Evolutionary conservation across 371 early-diverging fungal genomes (phyloP).

Genomic region (Rhizomucor miehei): DNA sequence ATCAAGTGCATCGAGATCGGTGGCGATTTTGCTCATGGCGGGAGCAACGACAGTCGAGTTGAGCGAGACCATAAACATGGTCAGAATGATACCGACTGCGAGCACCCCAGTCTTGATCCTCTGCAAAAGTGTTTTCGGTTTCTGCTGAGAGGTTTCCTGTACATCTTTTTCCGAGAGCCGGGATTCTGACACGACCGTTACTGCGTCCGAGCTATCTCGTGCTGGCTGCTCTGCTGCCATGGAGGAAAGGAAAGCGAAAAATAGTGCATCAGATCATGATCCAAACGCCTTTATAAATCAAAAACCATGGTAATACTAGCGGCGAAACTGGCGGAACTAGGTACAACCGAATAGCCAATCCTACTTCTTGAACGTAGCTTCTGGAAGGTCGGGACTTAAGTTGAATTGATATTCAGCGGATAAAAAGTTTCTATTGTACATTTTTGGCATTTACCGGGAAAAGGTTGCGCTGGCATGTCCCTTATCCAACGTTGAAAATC

Average conservation of each 20-base stretch:
- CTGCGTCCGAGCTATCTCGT: neutral
- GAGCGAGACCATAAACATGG: slow-evolving; percentile 73
- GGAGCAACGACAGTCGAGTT: slow-evolving; percentile 77
- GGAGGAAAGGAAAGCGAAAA: neutral
- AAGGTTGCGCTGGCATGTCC: too few relatives aligned
- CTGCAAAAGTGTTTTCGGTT: neutral
- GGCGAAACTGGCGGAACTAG: neutral
- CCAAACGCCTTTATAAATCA: neutral
- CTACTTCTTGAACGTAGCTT: neutral
- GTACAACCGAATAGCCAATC: neutral
- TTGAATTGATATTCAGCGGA: neutral
- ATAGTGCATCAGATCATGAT: neutral
- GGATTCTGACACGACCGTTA: neutral
- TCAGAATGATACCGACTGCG: slow-evolving; percentile 30
- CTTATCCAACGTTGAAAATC: too few relatives aligned
- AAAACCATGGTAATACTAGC: neutral
- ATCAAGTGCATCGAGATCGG: slow-evolving; percentile 12
- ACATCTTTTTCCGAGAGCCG: neutral
- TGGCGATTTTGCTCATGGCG: slow-evolving; percentile 18
- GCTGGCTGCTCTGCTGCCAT: neutral
- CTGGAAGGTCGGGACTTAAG: neutral
- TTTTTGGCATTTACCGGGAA: too few relatives aligned
- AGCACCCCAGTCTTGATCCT: slow-evolving; percentile 6
- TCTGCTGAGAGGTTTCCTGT: neutral
- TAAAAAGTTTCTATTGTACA: neutral